Conservation (phyloP, 179 eudicot genomes). For the Heliamphora pulchella region DNA sequence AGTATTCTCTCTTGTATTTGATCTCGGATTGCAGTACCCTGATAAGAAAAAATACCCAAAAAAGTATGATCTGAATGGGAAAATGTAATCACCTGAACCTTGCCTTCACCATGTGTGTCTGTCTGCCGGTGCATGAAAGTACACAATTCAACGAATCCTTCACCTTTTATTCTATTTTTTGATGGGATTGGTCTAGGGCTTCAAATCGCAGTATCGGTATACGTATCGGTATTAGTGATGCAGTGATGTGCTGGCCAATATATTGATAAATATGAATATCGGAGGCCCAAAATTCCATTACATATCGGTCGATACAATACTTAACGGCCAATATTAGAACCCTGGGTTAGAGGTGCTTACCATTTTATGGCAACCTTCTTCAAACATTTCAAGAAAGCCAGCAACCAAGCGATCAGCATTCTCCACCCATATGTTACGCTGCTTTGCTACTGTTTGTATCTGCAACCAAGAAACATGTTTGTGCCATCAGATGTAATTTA, state of each 20-base stretch:
- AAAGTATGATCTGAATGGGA: not conserved
- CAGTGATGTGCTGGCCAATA: too few species aligned
- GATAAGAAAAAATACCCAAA: not conserved
- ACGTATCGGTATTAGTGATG: too few species aligned
- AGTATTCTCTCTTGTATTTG: conserved; percentile 58
- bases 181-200: not conserved
- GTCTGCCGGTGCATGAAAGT: not conserved
- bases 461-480: conserved; percentile 25
- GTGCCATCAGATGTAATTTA: not conserved
- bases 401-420: conserved; percentile 98
- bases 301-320: too few species aligned
- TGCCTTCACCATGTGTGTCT: not conserved
- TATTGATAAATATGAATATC: too few species aligned
- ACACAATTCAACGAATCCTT: not conserved
- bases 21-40: conserved; percentile 83
- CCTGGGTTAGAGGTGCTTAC: conserved; percentile 24
- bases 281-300: too few species aligned
- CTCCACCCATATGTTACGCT: conserved; percentile 84
- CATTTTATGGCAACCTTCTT: conserved; percentile 98
- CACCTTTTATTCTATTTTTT: not conserved
- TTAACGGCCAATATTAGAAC: too few species aligned
- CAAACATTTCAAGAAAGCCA: conserved; percentile 98
- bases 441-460: conserved; percentile 77
- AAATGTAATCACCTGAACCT: not conserved
- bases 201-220: too few species aligned